A percentile compares a stretch with the other conserved stretches of the same genome.
These are phyloP conservation scores for Hibiscus trionum DNA, from an alignment of 345 rosid genomes.

Conservation along the genomic window DNA sequence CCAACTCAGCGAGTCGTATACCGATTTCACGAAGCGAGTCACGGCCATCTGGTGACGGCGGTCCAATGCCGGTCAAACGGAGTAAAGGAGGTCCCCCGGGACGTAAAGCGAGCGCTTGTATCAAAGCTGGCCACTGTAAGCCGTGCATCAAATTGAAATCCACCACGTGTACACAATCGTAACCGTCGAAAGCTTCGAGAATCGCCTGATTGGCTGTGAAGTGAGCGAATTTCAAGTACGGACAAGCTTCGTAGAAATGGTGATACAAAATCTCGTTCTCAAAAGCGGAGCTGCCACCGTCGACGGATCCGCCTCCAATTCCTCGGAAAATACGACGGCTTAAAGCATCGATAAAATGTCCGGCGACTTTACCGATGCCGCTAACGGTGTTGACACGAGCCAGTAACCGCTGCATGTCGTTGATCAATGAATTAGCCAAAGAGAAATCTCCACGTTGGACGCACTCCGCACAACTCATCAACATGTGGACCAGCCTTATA, in stretches of 20 bases:
- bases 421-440: slow-evolving; percentile 55
- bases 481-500: slow-evolving; percentile 61
- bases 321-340: slow-evolving; percentile 39
- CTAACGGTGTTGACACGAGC: slow-evolving; percentile 35
- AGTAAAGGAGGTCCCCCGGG: slow-evolving; percentile 73
- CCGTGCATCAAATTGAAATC: slow-evolving; percentile 84
- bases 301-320: not conserved
- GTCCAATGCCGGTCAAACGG: slow-evolving; percentile 77
- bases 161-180: slow-evolving; percentile 74
- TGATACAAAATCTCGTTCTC: slow-evolving; percentile 62
- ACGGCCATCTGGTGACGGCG: slow-evolving; percentile 58
- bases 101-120: slow-evolving; percentile 78
- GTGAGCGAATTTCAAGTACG: slow-evolving; percentile 87
- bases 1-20: slow-evolving; percentile 58
- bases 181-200: slow-evolving; percentile 66
- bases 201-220: slow-evolving; percentile 95
- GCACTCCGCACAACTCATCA: slow-evolving; percentile 67
- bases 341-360: slow-evolving; percentile 62
- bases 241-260: slow-evolving; percentile 81
- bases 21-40: slow-evolving; percentile 70
- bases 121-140: slow-evolving; percentile 85
- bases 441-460: slow-evolving; percentile 54
- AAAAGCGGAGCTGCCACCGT: slow-evolving; percentile 5
- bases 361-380: slow-evolving; percentile 77
- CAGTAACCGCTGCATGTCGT: slow-evolving; percentile 46